Conservation (phyloP, 768 basidiomycete genomes). For the Boletellus emodensis region DNA sequence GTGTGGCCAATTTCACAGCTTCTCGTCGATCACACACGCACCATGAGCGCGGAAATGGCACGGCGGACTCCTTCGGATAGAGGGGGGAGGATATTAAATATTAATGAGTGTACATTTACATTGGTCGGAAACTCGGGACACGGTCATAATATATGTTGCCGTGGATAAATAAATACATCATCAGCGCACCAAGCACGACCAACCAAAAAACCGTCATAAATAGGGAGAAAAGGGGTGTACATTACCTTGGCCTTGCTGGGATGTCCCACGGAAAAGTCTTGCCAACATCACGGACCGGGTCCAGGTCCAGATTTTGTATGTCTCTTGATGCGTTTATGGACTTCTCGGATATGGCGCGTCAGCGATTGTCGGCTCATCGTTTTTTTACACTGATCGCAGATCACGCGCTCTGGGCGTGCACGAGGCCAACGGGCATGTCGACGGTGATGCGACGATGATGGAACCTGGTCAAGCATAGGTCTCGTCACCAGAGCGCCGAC, state of each 20-base stretch:
- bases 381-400: slow-evolving; percentile 12
- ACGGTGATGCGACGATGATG: slow-evolving; percentile 2
- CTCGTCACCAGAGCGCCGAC: background rate
- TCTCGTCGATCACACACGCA: background rate
- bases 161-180: background rate
- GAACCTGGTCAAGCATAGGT: slow-evolving; percentile 2
- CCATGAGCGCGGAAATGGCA: background rate
- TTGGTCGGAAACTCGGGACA: background rate
- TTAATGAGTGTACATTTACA: slow-evolving; percentile 1
- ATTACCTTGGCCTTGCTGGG: background rate
- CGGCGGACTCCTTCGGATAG: background rate
- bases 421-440: background rate
- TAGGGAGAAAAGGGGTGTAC: background rate
- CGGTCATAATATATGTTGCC: background rate
- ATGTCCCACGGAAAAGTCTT: background rate
- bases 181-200: background rate
- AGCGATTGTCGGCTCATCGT: slow-evolving; percentile 15
- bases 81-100: background rate
- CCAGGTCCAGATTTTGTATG: background rate
- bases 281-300: background rate
- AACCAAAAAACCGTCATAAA: background rate
- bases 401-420: background rate
- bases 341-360: slow-evolving; percentile 17
- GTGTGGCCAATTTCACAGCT: background rate
- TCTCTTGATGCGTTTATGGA: slow-evolving; percentile 18